Conservation (phyloP, 257 asterid genomes). For the Jacaranda mimosifolia region DNA sequence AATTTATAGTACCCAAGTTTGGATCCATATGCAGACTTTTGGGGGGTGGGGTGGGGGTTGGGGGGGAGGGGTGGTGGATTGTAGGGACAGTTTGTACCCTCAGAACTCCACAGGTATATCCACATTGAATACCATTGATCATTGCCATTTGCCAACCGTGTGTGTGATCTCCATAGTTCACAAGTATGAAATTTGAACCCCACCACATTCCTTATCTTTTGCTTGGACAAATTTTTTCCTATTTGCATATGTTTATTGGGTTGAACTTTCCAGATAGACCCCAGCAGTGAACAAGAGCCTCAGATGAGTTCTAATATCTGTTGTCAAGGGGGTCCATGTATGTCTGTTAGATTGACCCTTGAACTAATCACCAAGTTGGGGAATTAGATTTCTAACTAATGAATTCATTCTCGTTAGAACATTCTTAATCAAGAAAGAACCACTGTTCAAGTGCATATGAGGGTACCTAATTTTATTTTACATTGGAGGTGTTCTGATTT, state of each 20-base stretch:
- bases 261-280: slow-evolving; percentile 34
- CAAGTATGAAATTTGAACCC: slow-evolving; percentile 10
- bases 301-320: slow-evolving; percentile 22
- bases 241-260: neutral
- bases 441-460: no score
- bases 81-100: slow-evolving; percentile 57
- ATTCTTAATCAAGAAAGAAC: no score
- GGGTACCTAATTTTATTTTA: no score
- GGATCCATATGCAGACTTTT: slow-evolving; percentile 18
- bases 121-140: slow-evolving; percentile 37
- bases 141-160: slow-evolving; percentile 48
- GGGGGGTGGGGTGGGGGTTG: neutral
- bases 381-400: no score
- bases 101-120: slow-evolving; percentile 29
- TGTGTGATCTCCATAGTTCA: slow-evolving; percentile 21
- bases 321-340: slow-evolving; percentile 16
- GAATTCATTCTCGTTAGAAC: no score
- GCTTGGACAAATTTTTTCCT: neutral
- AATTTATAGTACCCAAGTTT: slow-evolving; percentile 22
- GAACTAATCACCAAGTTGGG: neutral
- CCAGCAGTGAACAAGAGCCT: slow-evolving; percentile 37
- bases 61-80: slow-evolving; percentile 4
- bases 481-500: no score
- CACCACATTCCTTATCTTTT: slow-evolving; percentile 17
- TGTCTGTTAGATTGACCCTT: neutral